Percentiles rank a stretch among this genome's conserved stretches.
These are phyloP conservation scores for Acanthamoeba triangularis DNA, from an alignment of 208 protist genomes.

Conservation along the genomic window DNA sequence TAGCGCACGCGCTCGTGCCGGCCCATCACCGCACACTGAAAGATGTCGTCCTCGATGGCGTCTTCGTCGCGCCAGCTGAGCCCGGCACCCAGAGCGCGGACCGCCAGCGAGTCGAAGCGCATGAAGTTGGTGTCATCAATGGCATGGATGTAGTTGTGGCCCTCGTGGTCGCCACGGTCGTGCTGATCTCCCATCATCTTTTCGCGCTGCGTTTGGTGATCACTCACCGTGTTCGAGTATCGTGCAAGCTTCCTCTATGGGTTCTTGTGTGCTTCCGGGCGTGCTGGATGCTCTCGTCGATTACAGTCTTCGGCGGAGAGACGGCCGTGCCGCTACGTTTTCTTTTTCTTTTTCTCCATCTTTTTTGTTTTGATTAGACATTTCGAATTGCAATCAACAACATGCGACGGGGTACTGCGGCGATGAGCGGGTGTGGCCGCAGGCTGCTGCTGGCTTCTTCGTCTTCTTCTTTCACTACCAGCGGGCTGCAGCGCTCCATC, in stretches of 20 bases:
- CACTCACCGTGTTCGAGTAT: too few relatives aligned
- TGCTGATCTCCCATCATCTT: neutral
- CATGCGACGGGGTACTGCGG: neutral
- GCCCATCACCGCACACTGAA: slow-evolving; percentile 35
- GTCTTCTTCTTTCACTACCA: neutral
- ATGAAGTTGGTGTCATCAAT: slow-evolving; percentile 56
- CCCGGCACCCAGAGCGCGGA: neutral
- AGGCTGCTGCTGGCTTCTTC: neutral
- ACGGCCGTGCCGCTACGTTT: neutral
- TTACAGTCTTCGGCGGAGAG: neutral
- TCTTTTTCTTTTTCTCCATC: neutral
- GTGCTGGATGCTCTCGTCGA: neutral
- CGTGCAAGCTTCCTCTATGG: too few relatives aligned
- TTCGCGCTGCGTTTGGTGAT: neutral
- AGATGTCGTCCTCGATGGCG: slow-evolving; percentile 31
- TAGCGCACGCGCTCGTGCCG: neutral
- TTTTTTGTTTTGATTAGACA: neutral
- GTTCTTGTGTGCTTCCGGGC: too few relatives aligned
- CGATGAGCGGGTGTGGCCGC: neutral
- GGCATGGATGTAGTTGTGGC: slow-evolving; percentile 20
- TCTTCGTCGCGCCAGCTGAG: slow-evolving; percentile 45
- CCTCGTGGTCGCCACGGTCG: neutral
- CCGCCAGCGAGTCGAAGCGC: neutral
- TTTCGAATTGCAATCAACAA: neutral
- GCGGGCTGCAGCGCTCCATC: neutral